These are phyloP conservation scores for Pyronema domesticum DNA, from an alignment of 495 filamentous ascomycete genomes.

Conservation along the genomic window DNA sequence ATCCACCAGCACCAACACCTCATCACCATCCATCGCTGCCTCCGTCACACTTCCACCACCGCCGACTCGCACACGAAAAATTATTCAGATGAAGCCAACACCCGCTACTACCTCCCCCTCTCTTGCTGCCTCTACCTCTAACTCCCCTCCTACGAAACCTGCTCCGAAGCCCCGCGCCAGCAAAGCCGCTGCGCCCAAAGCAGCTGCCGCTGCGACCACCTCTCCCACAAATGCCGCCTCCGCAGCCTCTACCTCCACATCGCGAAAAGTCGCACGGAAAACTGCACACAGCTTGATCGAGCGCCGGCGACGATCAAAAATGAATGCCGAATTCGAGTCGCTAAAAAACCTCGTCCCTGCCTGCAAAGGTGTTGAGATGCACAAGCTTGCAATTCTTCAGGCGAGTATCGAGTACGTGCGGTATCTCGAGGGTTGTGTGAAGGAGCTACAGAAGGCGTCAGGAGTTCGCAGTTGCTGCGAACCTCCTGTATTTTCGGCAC, in stretches of 20 bases:
- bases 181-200: slow-evolving; percentile 32
- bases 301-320: slow-evolving; percentile 75
- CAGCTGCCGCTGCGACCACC: neutral
- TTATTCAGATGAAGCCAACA: slow-evolving; percentile 87
- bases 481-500: slow-evolving; percentile 5
- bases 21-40: slow-evolving; percentile 23
- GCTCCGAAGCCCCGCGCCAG: slow-evolving; percentile 35
- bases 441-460: slow-evolving; percentile 54
- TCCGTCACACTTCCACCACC: slow-evolving; percentile 71
- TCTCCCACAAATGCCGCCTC: slow-evolving; percentile 53
- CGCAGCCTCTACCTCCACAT: slow-evolving; percentile 26
- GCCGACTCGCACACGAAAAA: slow-evolving; percentile 79
- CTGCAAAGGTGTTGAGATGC: slow-evolving; percentile 82
- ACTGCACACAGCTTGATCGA: slow-evolving; percentile 95
- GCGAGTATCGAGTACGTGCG: slow-evolving; percentile 94
- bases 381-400: slow-evolving; percentile 92
- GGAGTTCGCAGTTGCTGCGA: slow-evolving; percentile 8
- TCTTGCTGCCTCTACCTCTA: neutral
- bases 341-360: slow-evolving; percentile 93
- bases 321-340: slow-evolving; percentile 95
- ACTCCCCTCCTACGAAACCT: slow-evolving; percentile 55
- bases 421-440: slow-evolving; percentile 80
- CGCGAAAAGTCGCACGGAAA: slow-evolving; percentile 78
- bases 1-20: slow-evolving; percentile 21
- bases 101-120: slow-evolving; percentile 30